These are phyloP conservation scores for Afroboletus lepidellus DNA, from an alignment of 1,284 basidiomycete species.

Conservation along the genomic window DNA sequence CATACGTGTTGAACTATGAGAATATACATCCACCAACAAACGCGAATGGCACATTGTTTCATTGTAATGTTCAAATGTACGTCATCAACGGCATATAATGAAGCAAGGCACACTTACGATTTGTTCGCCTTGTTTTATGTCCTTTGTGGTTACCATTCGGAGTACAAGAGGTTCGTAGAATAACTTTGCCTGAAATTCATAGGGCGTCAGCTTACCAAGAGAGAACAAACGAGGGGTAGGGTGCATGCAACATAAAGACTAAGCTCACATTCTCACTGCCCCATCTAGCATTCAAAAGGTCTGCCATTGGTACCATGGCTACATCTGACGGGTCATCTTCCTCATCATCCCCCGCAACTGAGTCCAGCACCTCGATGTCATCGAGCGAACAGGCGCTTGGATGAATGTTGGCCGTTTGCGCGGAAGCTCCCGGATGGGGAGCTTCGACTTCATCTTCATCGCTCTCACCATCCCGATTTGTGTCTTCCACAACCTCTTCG, in stretches of 20 bases:
- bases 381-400: slow-evolving; percentile 25
- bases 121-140: slow-evolving; percentile 80
- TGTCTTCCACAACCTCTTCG: slow-evolving; percentile 21
- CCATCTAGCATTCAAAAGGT: slow-evolving; percentile 89
- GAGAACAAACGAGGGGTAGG: not conserved
- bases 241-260: not conserved
- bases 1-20: slow-evolving; percentile 91
- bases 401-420: slow-evolving; percentile 50
- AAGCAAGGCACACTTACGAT: slow-evolving; percentile 57
- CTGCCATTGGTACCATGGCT: slow-evolving; percentile 96
- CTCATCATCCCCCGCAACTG: slow-evolving; percentile 60
- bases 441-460: slow-evolving; percentile 25
- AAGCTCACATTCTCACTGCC: slow-evolving; percentile 79
- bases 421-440: slow-evolving; percentile 32
- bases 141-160: slow-evolving; percentile 80
- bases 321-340: slow-evolving; percentile 70
- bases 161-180: slow-evolving; percentile 77
- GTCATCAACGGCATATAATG: not conserved
- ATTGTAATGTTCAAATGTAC: too few species aligned
- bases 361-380: slow-evolving; percentile 35
- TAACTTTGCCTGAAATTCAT: slow-evolving; percentile 64
- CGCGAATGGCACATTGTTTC: not conserved
- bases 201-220: not conserved
- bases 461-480: slow-evolving; percentile 25
- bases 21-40: not conserved